Evolutionary conservation across 116 monocot genomes (phyloP).

Genomic region (Zostera marina): DNA sequence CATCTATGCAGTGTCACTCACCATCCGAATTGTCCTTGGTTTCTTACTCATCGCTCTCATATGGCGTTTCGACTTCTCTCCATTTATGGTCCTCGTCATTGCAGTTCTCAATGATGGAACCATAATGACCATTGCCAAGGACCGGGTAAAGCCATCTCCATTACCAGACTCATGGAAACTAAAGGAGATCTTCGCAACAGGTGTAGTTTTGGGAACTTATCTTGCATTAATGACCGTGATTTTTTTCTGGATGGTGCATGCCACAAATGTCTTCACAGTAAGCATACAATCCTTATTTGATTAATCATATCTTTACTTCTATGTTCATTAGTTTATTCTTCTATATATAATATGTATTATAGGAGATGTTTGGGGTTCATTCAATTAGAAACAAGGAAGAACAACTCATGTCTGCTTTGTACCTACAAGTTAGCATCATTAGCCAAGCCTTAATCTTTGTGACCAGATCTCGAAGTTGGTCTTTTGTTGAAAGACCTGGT

Average conservation of each 20-base stretch:
- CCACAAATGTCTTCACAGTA: conserved; percentile 70
- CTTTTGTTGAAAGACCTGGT: conserved; percentile 71
- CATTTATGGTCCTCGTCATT: conserved; percentile 97
- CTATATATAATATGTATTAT: no score
- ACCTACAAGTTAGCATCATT: conserved; percentile 85
- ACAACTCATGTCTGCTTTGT: conserved; percentile 52
- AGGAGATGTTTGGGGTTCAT: conserved; percentile 31
- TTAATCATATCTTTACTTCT: background rate
- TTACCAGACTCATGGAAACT: conserved; percentile 89
- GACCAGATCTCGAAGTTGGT: conserved; percentile 79
- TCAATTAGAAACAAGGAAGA: conserved; percentile 20
- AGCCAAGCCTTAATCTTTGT: conserved; percentile 93
- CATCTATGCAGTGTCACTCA: conserved; percentile 58
- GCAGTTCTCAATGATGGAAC: conserved; percentile 96
- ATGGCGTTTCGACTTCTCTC: conserved; percentile 32
- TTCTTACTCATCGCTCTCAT: conserved; percentile 21
- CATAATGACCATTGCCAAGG: conserved; percentile 99
- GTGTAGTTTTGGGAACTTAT: conserved; percentile 73
- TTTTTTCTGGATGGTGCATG: conserved; percentile 62
- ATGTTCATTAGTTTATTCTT: no score
- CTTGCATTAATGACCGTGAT: conserved; percentile 61
- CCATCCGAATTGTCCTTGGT: conserved; percentile 43
- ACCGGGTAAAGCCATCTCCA: conserved; percentile 80
- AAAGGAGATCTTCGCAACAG: conserved; percentile 80
- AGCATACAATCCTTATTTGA: background rate